A percentile compares a stretch with the other conserved stretches of the same genome.
phyloP scores from a whole-genome alignment of 2,329 filamentous ascomycete genomes.

The Corynespora cassiicola region DNA sequence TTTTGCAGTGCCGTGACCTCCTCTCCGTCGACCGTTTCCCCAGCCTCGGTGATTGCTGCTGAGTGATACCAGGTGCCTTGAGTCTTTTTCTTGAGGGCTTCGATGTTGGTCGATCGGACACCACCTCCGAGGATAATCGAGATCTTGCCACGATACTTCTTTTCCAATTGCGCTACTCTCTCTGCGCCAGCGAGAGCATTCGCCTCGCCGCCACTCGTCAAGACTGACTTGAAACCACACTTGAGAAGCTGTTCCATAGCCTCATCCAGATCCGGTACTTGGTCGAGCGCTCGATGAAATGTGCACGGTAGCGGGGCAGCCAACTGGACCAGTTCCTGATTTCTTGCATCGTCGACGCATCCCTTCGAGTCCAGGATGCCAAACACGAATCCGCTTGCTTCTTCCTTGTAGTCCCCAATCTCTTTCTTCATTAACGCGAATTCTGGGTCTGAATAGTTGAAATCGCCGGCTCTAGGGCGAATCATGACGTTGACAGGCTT shows the following conservation, averaged over 20 bases:
- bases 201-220: conserved; percentile 56
- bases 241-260: conserved; percentile 47
- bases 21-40: conserved; percentile 37
- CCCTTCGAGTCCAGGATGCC: conserved; percentile 49
- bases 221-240: conserved; percentile 54
- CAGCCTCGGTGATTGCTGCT: conserved; percentile 47
- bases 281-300: conserved; percentile 63
- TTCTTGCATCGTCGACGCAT: conserved; percentile 50
- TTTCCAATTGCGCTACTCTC: conserved; percentile 38
- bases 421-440: conserved; percentile 52
- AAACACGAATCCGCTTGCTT: conserved; percentile 59
- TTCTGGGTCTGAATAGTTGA: conserved; percentile 52
- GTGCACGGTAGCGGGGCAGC: conserved; percentile 56
- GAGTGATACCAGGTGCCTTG: conserved; percentile 51
- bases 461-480: conserved; percentile 55
- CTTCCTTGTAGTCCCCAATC: conserved; percentile 44
- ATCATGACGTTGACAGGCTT: conserved; percentile 62
- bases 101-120: conserved; percentile 54
- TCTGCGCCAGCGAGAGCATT: conserved; percentile 45
- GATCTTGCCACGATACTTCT: conserved; percentile 38
- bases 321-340: conserved; percentile 49
- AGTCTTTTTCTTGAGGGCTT: conserved; percentile 35
- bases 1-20: conserved; percentile 30
- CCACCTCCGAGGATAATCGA: conserved; percentile 60
- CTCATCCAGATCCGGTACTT: conserved; percentile 34